phyloP scores from a whole-genome alignment of 371 early-diverging fungal species.

The Mucor racemosus region DNA sequence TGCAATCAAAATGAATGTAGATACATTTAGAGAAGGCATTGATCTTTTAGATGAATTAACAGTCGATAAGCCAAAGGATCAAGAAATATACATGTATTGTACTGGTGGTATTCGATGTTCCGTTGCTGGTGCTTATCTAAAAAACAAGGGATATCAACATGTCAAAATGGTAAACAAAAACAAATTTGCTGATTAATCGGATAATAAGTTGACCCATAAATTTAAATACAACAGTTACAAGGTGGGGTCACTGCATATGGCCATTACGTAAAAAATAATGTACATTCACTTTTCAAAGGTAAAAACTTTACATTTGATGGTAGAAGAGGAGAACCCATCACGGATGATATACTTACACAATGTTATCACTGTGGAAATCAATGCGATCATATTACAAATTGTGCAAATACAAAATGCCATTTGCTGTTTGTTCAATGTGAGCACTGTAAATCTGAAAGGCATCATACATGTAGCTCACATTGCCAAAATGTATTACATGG shows the following conservation, averaged over 20 bases:
- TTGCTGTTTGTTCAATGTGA: conserved; percentile 75
- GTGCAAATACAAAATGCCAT: conserved; percentile 69
- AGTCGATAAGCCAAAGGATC: conserved; percentile 30
- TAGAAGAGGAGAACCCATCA: conserved; percentile 74
- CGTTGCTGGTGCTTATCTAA: conserved; percentile 73
- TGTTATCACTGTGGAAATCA: conserved; percentile 76
- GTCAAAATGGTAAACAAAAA: conserved; percentile 61
- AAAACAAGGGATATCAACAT: conserved; percentile 64
- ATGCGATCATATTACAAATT: conserved; percentile 71
- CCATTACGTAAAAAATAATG: conserved; percentile 48
- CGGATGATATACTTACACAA: conserved; percentile 62
- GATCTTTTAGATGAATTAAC: conserved; percentile 38
- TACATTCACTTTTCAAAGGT: conserved; percentile 66
- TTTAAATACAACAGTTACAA: conserved; percentile 44
- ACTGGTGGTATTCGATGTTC: conserved; percentile 86
- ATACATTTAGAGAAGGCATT: conserved; percentile 73
- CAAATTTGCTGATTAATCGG: background rate
- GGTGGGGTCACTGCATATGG: conserved; percentile 86
- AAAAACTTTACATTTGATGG: conserved; percentile 85
- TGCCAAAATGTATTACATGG: conserved; percentile 60
- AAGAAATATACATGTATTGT: conserved; percentile 83
- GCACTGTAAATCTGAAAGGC: conserved; percentile 53
- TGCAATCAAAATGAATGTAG: conserved; percentile 72
- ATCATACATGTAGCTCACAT: conserved; percentile 62
- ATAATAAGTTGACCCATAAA: background rate